These are phyloP conservation scores for Penicillium sp. DNA, from an alignment of 2,329 filamentous ascomycete species.

Conservation along the genomic window DNA sequence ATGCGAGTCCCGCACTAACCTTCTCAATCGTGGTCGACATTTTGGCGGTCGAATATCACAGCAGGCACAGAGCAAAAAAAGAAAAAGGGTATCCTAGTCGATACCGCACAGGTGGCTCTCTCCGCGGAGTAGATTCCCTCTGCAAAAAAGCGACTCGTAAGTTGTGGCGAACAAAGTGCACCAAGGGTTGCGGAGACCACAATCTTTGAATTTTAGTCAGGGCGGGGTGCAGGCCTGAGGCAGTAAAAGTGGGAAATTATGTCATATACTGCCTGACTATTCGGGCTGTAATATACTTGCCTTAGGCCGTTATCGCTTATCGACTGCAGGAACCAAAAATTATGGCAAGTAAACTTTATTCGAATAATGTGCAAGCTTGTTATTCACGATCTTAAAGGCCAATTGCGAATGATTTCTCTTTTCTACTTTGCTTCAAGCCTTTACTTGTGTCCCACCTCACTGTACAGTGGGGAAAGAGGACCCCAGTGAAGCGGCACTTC, in stretches of 20 bases:
- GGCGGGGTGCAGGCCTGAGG: slow-evolving; percentile 29
- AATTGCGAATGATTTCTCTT: background rate
- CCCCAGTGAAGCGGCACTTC: background rate
- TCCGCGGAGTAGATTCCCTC: background rate
- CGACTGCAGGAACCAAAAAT: background rate
- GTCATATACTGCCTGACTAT: slow-evolving; percentile 15
- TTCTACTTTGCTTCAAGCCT: background rate
- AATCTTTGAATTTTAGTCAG: slow-evolving; percentile 35
- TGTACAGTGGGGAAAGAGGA: background rate
- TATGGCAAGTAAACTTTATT: background rate
- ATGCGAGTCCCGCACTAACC: slow-evolving; percentile 61
- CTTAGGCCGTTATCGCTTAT: slow-evolving; percentile 27
- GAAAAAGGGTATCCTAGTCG: background rate
- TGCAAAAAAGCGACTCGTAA: background rate
- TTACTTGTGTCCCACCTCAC: background rate
- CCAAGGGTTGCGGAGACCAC: slow-evolving; percentile 20
- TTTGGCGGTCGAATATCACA: slow-evolving; percentile 43
- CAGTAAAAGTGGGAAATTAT: slow-evolving; percentile 17
- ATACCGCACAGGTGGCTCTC: background rate
- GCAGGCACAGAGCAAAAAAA: slow-evolving; percentile 8
- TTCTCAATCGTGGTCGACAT: slow-evolving; percentile 99
- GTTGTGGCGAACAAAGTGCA: slow-evolving; percentile 14
- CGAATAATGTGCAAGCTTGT: background rate
- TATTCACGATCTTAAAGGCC: background rate
- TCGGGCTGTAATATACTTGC: slow-evolving; percentile 2